These are phyloP conservation scores for Claviceps pazoutovae DNA, from an alignment of 2,329 filamentous ascomycete species.

Conservation along the genomic window DNA sequence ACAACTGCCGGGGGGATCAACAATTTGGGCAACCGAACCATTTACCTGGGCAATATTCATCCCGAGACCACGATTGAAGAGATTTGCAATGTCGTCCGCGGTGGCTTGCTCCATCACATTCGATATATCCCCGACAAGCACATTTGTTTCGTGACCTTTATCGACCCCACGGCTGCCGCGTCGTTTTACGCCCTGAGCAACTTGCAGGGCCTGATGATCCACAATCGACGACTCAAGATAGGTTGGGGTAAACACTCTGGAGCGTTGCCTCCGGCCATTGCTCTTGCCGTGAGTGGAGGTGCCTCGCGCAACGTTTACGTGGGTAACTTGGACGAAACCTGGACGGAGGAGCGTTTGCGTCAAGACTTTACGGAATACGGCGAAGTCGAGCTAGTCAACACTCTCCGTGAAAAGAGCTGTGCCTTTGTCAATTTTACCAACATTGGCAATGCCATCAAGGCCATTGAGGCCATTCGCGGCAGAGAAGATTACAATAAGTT, in stretches of 20 bases:
- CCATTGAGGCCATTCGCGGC: constrained; percentile 87
- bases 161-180: constrained; percentile 92
- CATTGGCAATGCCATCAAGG: constrained; percentile 98
- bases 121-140: constrained; percentile 99
- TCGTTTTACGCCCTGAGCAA: constrained; percentile 98
- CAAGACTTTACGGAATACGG: constrained; percentile 97
- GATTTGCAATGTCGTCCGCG: constrained; percentile 97
- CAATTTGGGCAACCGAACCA: constrained; percentile 93
- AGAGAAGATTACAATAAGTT: constrained; percentile 96
- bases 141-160: constrained; percentile 99
- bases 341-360: constrained; percentile 88
- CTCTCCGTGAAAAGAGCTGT: constrained; percentile 94
- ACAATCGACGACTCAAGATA: constrained; percentile 94
- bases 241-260: constrained; percentile 99
- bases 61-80: constrained; percentile 98
- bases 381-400: constrained; percentile 95
- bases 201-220: constrained; percentile 95
- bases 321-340: constrained; percentile 91
- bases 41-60: constrained; percentile 97
- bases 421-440: constrained; percentile 99
- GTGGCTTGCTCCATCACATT: constrained; percentile 91
- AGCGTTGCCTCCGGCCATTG: constrained; percentile 87
- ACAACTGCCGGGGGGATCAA: constrained; percentile 94
- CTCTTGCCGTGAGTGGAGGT: constrained; percentile 86
- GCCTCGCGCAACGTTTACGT: constrained; percentile 98